Conservation (phyloP, 2,329 filamentous ascomycete genomes). For the Fusarium brevicatenulatum region DNA sequence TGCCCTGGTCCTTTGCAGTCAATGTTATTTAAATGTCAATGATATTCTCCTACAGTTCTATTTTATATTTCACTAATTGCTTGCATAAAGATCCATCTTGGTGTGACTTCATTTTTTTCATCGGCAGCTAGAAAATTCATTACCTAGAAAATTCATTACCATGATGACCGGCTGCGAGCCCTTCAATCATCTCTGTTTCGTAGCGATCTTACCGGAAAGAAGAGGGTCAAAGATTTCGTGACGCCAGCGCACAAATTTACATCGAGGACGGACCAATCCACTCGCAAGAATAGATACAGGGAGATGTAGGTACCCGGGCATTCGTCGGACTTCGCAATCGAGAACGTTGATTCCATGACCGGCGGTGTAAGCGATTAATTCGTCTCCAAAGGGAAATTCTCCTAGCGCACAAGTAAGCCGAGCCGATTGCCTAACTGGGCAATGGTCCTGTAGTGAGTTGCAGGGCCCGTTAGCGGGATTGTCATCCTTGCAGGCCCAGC, state of each 20-base stretch:
- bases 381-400: not conserved
- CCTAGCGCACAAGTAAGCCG: not conserved
- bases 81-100: too few relatives aligned
- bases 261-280: fast-evolving
- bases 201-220: not conserved
- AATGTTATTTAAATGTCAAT: fast-evolving
- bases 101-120: fast-evolving
- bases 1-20: fast-evolving
- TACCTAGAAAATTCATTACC: too few relatives aligned
- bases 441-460: not conserved
- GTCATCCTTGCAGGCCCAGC: not conserved
- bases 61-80: not conserved
- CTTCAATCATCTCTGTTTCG: not conserved
- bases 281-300: fast-evolving
- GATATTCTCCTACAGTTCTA: not conserved
- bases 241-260: fast-evolving
- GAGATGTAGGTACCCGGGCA: too few relatives aligned
- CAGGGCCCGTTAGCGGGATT: not conserved
- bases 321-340: not conserved
- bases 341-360: not conserved
- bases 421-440: not conserved
- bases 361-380: not conserved
- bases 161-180: not conserved
- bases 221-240: not conserved
- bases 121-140: too few relatives aligned